A percentile compares a stretch with the other conserved stretches of the same genome.
phyloP scores from a whole-genome alignment of 495 filamentous ascomycete genomes.

The Haplographium delicatum region DNA sequence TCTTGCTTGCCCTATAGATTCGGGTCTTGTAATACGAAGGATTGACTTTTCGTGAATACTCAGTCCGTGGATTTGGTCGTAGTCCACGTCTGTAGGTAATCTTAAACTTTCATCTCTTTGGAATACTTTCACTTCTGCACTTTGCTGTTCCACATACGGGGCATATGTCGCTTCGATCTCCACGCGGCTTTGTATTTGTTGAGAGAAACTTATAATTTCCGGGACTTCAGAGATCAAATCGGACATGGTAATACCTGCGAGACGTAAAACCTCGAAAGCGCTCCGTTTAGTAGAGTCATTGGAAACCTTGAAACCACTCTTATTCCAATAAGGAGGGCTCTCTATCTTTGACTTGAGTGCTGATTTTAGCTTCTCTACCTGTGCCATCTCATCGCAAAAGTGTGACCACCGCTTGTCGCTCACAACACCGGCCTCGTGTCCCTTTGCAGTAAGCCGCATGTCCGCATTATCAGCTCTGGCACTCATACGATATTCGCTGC shows the following conservation, averaged over 20 bases:
- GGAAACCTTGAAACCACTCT: slow-evolving; percentile 61
- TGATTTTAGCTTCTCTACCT: slow-evolving; percentile 59
- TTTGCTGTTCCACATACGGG: slow-evolving; percentile 73
- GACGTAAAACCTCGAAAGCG: slow-evolving; percentile 71
- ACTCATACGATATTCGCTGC: slow-evolving; percentile 91
- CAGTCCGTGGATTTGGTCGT: slow-evolving; percentile 62
- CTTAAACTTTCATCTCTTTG: slow-evolving; percentile 69
- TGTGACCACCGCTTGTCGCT: slow-evolving; percentile 68
- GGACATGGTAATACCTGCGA: slow-evolving; percentile 49
- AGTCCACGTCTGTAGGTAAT: slow-evolving; percentile 75
- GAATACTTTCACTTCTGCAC: slow-evolving; percentile 55
- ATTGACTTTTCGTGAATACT: slow-evolving; percentile 70
- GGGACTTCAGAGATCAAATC: slow-evolving; percentile 52
- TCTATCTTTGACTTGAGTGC: slow-evolving; percentile 51
- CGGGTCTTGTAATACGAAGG: slow-evolving; percentile 65
- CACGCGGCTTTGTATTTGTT: slow-evolving; percentile 58
- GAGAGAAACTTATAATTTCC: slow-evolving; percentile 39
- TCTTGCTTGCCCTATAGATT: slow-evolving; percentile 82
- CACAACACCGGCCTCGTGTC: slow-evolving; percentile 71
- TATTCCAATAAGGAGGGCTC: slow-evolving; percentile 58
- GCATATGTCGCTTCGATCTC: slow-evolving; percentile 78
- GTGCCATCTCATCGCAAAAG: slow-evolving; percentile 55
- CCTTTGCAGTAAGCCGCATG: slow-evolving; percentile 73
- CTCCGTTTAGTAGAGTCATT: slow-evolving; percentile 53
- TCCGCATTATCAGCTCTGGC: slow-evolving; percentile 93